Percentiles rank a stretch among this genome's conserved stretches.
Conservation (phyloP, 2,329 filamentous ascomycete genomes). For the Penicillium sp. region DNA sequence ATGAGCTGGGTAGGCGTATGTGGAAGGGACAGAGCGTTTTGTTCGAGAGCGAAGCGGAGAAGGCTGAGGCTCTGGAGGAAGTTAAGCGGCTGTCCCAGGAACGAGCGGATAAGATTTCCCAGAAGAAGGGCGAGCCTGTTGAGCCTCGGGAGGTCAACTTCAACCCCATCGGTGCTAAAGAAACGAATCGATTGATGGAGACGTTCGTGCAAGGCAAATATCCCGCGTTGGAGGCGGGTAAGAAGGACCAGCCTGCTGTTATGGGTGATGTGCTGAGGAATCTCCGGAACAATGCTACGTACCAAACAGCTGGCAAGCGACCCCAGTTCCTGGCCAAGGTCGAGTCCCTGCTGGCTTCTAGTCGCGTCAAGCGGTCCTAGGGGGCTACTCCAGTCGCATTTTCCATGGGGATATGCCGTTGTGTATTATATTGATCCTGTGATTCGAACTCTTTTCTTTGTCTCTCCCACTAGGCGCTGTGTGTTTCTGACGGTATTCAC, state of each 20-base stretch:
- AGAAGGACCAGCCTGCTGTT: constrained; percentile 30
- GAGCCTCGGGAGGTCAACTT: constrained; percentile 37
- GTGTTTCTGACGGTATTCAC: background rate
- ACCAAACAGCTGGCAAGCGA: constrained; percentile 39
- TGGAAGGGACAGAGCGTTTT: constrained; percentile 41
- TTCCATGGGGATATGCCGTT: constrained; percentile 1
- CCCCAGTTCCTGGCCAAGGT: constrained; percentile 42
- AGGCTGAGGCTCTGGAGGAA: constrained; percentile 36
- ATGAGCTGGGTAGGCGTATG: constrained; percentile 41
- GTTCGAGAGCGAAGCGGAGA: constrained; percentile 43
- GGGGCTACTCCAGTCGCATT: background rate
- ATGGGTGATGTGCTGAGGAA: constrained; percentile 38
- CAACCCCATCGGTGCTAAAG: constrained; percentile 25
- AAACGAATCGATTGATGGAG: constrained; percentile 34
- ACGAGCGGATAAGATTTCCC: constrained; percentile 37
- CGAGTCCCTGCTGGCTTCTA: constrained; percentile 36
- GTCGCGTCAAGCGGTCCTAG: constrained; percentile 32
- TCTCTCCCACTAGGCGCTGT: constrained; percentile 5
- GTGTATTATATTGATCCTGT: constrained; percentile 25
- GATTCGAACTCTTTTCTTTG: constrained; percentile 2
- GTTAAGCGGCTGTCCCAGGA: constrained; percentile 38
- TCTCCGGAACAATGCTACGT: constrained; percentile 46
- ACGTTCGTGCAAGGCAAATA: constrained; percentile 40
- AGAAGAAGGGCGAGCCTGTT: constrained; percentile 41
- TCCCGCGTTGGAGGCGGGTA: constrained; percentile 20